Percentiles rank a stretch among this genome's conserved stretches.
Evolutionary conservation across 177 flowering plant genomes (phyloP).

Genomic region (Vitis hybrid): DNA sequence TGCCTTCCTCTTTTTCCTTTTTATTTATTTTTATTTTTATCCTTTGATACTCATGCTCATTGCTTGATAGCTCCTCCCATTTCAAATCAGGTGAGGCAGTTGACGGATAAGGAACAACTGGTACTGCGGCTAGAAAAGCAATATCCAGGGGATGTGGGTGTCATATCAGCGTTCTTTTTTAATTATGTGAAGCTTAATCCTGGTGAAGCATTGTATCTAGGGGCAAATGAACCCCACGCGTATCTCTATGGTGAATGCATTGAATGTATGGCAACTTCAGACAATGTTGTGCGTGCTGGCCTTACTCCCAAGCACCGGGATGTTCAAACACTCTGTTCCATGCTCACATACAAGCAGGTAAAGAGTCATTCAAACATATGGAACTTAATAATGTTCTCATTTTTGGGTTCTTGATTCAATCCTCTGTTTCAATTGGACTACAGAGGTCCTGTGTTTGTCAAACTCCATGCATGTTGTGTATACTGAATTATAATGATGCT

Average conservation of each 20-base stretch:
- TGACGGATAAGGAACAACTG: slow-evolving; percentile 76
- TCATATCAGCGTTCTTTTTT: slow-evolving; percentile 74
- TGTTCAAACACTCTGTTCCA: slow-evolving; percentile 77
- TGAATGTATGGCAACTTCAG: slow-evolving; percentile 98
- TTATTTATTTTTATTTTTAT: background rate
- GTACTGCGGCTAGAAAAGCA: slow-evolving; percentile 67
- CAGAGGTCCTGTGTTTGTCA: too few relatives aligned
- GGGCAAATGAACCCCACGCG: slow-evolving; percentile 97
- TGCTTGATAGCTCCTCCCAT: too few relatives aligned
- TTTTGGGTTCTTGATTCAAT: background rate
- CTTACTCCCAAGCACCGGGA: slow-evolving; percentile 89
- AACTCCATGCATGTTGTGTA: too few relatives aligned
- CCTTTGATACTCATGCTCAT: too few relatives aligned
- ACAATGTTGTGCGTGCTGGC: slow-evolving; percentile 98
- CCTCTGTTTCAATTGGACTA: background rate
- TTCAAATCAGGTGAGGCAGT: slow-evolving; percentile 46
- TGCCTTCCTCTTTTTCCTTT: background rate
- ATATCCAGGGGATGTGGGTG: slow-evolving; percentile 88
- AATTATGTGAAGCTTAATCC: slow-evolving; percentile 80
- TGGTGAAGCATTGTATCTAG: slow-evolving; percentile 87
- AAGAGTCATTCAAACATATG: background rate
- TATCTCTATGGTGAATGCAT: slow-evolving; percentile 83
- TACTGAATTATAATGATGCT: too few relatives aligned
- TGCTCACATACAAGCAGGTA: slow-evolving; percentile 96
- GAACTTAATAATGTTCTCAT: background rate